Evolutionary conservation across 345 rosid genomes (phyloP), one percentile per base, ranked within the genome.

Genomic region (Pistacia atlantica): DNA sequence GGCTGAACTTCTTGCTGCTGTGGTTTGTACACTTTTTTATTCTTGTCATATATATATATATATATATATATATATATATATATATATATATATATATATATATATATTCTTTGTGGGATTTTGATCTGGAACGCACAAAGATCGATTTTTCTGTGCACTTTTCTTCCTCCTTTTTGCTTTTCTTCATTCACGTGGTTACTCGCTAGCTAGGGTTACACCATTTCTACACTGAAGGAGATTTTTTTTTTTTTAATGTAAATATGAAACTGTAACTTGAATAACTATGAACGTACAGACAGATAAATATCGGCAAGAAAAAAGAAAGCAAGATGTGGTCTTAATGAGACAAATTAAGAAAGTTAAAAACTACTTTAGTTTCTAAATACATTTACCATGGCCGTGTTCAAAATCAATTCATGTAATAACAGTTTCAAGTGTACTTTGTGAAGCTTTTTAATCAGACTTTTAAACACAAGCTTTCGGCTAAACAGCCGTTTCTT

Each of bases 81-180:
- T n/a, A n/a, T n/a, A n/a, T n/a, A 25, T 25, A 25, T 25, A 25
- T 25, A 31, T 20, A 3, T 62, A 57, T 22, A 22, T 22, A 22
- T 65, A 63, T 69, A 71, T 12, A 2, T 31, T 69, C 49, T 9
- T 35, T 25, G 57, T 72, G 45, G 42, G 25, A 60, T 59, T 20
- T 37, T 64, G 77, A 64, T 64, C 69, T 74, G 77, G 69, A 54
- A 31, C 35, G 62, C 70, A 74, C 54, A 51, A 74, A 8, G 31
- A 51, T 22, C 22, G 37, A 74, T 9, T 16, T 52, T 64, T 48
- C 54, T 52, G 13, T 11, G 17, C 11, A 48, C 67, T 17, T 48
- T 49, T 33, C 25, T 74, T 58, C 58, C 54, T 38, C 7, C 55
- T 28, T 57, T 56, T 55, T 56, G 31, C 49, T 37, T 56, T 56